Evolutionary conservation across 768 basidiomycete genomes (phyloP).

Genomic region (Agaricus blazei): DNA sequence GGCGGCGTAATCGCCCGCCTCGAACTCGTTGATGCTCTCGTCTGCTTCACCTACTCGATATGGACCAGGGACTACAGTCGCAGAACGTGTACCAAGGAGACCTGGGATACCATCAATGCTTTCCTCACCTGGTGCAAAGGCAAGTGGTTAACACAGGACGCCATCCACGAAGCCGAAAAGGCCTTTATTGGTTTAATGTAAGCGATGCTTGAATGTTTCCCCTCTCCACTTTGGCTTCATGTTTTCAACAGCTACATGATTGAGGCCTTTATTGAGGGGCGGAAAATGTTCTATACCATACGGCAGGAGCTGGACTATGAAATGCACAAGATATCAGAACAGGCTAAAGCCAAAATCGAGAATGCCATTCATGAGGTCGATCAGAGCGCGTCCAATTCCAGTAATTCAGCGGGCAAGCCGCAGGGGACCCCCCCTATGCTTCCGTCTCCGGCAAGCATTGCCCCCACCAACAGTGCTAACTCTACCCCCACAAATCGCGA

Average conservation of each 20-base stretch:
- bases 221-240: slow-evolving; percentile 27
- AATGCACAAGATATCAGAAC: slow-evolving; percentile 31
- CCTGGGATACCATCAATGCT: slow-evolving; percentile 65
- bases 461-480: slow-evolving; percentile 63
- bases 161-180: slow-evolving; percentile 45
- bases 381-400: slow-evolving; percentile 20
- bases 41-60: slow-evolving; percentile 79
- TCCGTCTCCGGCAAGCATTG: slow-evolving; percentile 71
- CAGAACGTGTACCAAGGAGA: slow-evolving; percentile 49
- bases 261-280: slow-evolving; percentile 62
- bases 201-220: slow-evolving; percentile 28
- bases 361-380: slow-evolving; percentile 34
- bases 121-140: slow-evolving; percentile 70
- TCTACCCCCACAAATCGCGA: slow-evolving; percentile 69
- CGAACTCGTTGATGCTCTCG: slow-evolving; percentile 75
- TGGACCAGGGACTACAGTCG: slow-evolving; percentile 72
- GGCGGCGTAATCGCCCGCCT: slow-evolving; percentile 73
- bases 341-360: slow-evolving; percentile 31
- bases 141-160: slow-evolving; percentile 57
- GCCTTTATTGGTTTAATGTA: slow-evolving; percentile 81
- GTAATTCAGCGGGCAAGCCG: slow-evolving; percentile 29
- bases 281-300: slow-evolving; percentile 30
- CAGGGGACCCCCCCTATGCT: slow-evolving; percentile 67
- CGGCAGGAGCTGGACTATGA: slow-evolving; percentile 31
- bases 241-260: slow-evolving; percentile 61